phyloP scores from a whole-genome alignment of 2,329 filamentous ascomycete species.

The Cercospora brassicicola region DNA sequence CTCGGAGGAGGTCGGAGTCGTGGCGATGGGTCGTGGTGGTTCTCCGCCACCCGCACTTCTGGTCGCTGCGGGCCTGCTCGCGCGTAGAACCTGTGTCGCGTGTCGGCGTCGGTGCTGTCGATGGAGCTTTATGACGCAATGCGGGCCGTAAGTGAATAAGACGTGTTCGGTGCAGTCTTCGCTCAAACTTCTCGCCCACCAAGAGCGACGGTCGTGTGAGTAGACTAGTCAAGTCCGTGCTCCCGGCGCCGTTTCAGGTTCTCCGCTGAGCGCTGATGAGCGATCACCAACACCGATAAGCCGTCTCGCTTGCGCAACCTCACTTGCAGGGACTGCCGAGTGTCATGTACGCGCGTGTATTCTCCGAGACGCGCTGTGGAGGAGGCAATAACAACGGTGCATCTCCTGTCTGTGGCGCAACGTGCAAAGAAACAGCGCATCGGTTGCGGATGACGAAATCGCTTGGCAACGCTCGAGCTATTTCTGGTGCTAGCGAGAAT shows the following conservation, averaged over 20 bases:
- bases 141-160: slow-evolving; percentile 12
- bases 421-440: background rate
- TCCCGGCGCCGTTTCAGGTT: slow-evolving; percentile 2
- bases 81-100: slow-evolving; percentile 8
- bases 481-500: slow-evolving; percentile 4
- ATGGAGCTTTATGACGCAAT: slow-evolving; percentile 14
- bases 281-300: background rate
- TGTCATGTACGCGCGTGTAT: background rate
- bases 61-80: background rate
- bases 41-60: slow-evolving; percentile 1
- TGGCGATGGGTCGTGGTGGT: slow-evolving; percentile 6
- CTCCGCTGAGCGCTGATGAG: background rate
- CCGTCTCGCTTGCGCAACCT: background rate
- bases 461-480: background rate
- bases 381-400: background rate
- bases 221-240: slow-evolving; percentile 2
- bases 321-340: background rate
- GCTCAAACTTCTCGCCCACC: slow-evolving; percentile 4
- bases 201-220: slow-evolving; percentile 11
- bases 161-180: slow-evolving; percentile 6
- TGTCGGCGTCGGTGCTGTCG: background rate
- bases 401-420: slow-evolving; percentile 4
- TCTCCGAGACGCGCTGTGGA: background rate
- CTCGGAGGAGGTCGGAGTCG: slow-evolving; percentile 17
- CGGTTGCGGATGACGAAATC: slow-evolving; percentile 1